Evolutionary conservation across 768 basidiomycete species (phyloP).

Genomic region (Pleurotus platypus): DNA sequence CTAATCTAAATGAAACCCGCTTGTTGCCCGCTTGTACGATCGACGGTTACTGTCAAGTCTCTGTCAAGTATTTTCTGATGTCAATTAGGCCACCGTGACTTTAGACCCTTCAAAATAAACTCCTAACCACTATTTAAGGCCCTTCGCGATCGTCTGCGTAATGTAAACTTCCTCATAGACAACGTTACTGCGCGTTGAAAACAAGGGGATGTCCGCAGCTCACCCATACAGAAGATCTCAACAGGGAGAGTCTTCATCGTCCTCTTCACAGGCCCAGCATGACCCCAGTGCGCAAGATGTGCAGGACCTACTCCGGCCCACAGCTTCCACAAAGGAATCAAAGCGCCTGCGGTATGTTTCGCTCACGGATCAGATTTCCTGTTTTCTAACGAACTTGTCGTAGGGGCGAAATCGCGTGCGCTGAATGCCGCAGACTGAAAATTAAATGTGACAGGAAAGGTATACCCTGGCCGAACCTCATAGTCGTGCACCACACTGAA

Average conservation of each 20-base stretch:
- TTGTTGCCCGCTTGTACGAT: not conserved
- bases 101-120: not conserved
- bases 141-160: not conserved
- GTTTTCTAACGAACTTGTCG: not conserved
- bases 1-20: not conserved
- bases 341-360: slow-evolving; percentile 32
- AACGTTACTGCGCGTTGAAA: not conserved
- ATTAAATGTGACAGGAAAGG: slow-evolving; percentile 32
- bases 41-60: slow-evolving; percentile 6
- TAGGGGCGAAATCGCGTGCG: slow-evolving; percentile 41
- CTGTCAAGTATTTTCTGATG: slow-evolving; percentile 8
- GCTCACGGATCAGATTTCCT: slow-evolving; percentile 6
- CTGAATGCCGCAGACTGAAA: slow-evolving; percentile 42
- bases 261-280: not conserved
- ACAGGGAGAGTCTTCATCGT: slow-evolving; percentile 7
- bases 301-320: slow-evolving; percentile 6
- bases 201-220: slow-evolving; percentile 1
- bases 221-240: slow-evolving; percentile 7
- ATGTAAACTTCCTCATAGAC: not conserved
- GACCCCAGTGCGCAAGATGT: slow-evolving; percentile 3
- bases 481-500: too few species aligned
- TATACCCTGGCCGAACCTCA: not conserved
- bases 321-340: slow-evolving; percentile 29
- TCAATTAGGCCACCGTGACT: too few species aligned
- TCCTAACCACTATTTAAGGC: not conserved